Evolutionary conservation across 306 rosid genomes (phyloP), one percentile per base, ranked within the genome.

Genomic region (Gastrolobium bilobum): DNA sequence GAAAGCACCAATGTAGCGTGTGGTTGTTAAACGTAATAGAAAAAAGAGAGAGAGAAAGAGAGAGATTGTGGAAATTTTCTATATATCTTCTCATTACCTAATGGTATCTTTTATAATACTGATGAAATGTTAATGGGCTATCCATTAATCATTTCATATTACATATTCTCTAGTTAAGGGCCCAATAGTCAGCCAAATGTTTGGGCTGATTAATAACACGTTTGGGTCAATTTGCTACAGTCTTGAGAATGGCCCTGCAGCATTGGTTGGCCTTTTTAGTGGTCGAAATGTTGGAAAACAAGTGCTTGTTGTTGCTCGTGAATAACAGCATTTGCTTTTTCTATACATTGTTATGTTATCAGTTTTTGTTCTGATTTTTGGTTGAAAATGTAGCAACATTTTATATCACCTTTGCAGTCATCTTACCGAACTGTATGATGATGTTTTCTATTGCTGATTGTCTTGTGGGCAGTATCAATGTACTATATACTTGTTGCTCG

Each of bases 191-290:
- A 20, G 26, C 26, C 26, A 20, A 20, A 20, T 20, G 1, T 20
- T 1, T 20, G 26, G 26, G 26, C 26, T 20, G 26, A 0, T 20
- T 20, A 20, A 20, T 20, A 20, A 20, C 26, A 20, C 26, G 26
- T 20, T 20, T 20, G 26, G 26, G 26, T 1, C 26, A 0, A 20
- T 20, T 20, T 1, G 26, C 26, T 20, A 20, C 26, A 20, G n/a
- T n/a, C 79, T 84, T 62, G 82, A 84, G 82, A 80, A 62, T 69
- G 84, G 87, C 6, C 87, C 79, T 54, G 42, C 65, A 5, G 79
- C 82, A 13, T 64, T 80, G 79, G 82, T 76, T 76, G 76, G 87
- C 76, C 82, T 84, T 9, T 84, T 40, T 47, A 46, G 79, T 7
- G 82, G 84, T 11, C 76, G 67, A 76, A 80, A 80, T 71, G 68